Evolutionary conservation across 805 yeast species (phyloP).

Genomic region (Metschnikowia drakensbergensis): DNA sequence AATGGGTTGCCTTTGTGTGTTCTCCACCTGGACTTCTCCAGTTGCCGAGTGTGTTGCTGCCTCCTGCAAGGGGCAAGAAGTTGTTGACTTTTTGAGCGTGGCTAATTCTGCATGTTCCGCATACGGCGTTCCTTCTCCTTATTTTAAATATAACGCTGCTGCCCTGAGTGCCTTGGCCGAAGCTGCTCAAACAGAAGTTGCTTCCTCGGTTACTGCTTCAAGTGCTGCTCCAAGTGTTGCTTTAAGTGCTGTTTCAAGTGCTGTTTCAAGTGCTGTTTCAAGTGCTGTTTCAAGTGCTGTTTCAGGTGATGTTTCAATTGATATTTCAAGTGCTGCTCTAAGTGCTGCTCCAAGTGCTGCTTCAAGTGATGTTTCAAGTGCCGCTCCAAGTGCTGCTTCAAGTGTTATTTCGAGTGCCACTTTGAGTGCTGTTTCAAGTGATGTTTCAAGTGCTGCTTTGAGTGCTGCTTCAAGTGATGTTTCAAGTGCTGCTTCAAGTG

Average conservation of each 20-base stretch:
- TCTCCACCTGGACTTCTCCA: slow-evolving; percentile 7
- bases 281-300: not conserved
- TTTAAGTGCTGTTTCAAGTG: not conserved
- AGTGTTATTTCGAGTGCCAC: too few species aligned
- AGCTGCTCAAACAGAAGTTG: slow-evolving; percentile 5
- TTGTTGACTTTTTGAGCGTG: slow-evolving; percentile 7
- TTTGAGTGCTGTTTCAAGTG: not conserved
- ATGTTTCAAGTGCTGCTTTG: not conserved
- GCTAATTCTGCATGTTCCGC: slow-evolving; percentile 13
- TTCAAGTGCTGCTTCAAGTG: too few species aligned
- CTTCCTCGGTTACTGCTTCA: slow-evolving; percentile 1
- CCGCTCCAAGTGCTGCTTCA: not conserved
- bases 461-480: not conserved
- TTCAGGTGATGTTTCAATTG: too few species aligned
- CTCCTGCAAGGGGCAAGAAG: slow-evolving; percentile 9
- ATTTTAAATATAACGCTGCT: slow-evolving; percentile 17
- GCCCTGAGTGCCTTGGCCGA: slow-evolving; percentile 4
- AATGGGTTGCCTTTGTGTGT: slow-evolving; percentile 16
- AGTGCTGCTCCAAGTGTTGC: not conserved
- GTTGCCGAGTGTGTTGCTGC: slow-evolving; percentile 14
- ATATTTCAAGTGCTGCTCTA: too few species aligned
- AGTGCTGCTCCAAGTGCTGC: not conserved
- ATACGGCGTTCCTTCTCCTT: slow-evolving; percentile 15
- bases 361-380: not conserved
- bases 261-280: not conserved